These are phyloP conservation scores for Nicotiana attenuata DNA, from an alignment of 257 asterid species.

Conservation along the genomic window DNA sequence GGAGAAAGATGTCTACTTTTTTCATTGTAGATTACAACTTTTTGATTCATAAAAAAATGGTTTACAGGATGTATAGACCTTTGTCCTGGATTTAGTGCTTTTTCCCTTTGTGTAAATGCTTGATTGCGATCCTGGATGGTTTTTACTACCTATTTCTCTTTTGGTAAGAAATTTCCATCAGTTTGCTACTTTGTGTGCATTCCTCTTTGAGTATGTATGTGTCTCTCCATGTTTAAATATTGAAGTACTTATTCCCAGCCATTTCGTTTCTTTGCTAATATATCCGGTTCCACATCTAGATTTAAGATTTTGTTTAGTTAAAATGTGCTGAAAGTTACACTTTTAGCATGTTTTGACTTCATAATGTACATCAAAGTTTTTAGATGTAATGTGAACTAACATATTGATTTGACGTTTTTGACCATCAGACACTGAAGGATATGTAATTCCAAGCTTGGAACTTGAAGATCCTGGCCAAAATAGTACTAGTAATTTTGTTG, in stretches of 20 bases:
- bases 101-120: background rate
- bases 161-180: background rate
- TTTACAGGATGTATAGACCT: background rate
- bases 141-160: background rate
- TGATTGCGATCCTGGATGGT: background rate
- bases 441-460: slow-evolving; percentile 84
- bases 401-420: background rate
- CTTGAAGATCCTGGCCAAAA: slow-evolving; percentile 40
- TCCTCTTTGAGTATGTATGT: background rate
- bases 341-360: background rate
- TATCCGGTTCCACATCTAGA: too few relatives aligned
- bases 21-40: background rate
- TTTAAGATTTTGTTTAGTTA: background rate
- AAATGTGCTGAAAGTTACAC: background rate
- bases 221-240: background rate
- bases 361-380: background rate
- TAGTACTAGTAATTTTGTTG: slow-evolving; percentile 21
- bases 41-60: background rate
- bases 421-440: slow-evolving; percentile 73
- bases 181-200: background rate
- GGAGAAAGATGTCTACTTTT: background rate
- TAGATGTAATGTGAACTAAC: background rate
- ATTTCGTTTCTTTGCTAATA: background rate
- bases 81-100: background rate
- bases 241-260: background rate